These are phyloP conservation scores for Dactylellina leptospora DNA, from an alignment of 2,329 filamentous ascomycete species.

Conservation along the genomic window DNA sequence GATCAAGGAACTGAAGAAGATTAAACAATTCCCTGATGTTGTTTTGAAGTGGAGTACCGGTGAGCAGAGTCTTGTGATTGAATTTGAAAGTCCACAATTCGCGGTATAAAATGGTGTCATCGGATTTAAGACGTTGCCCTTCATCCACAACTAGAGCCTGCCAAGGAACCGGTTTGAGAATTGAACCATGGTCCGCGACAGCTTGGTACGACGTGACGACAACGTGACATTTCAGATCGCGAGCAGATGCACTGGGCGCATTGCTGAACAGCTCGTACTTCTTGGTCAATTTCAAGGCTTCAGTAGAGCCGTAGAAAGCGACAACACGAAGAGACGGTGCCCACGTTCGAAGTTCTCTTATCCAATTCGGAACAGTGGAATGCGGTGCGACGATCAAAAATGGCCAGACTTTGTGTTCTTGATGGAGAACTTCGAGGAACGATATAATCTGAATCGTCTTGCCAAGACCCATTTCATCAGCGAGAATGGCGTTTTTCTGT, in stretches of 20 bases:
- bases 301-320: constrained; percentile 84
- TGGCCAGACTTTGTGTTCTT: constrained; percentile 77
- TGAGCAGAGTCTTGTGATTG: constrained; percentile 85
- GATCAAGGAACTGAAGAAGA: constrained; percentile 91
- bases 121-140: constrained; percentile 93
- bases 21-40: constrained; percentile 96
- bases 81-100: constrained; percentile 77
- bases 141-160: constrained; percentile 90
- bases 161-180: constrained; percentile 80
- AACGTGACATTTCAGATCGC: constrained; percentile 82
- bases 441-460: constrained; percentile 80
- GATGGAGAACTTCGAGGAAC: constrained; percentile 48
- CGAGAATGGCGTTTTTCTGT: constrained; percentile 85
- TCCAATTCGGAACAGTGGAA: constrained; percentile 88
- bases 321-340: constrained; percentile 84
- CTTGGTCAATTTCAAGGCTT: constrained; percentile 75
- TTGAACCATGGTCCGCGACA: constrained; percentile 74
- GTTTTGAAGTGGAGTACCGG: constrained; percentile 89
- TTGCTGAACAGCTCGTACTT: constrained; percentile 84
- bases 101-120: constrained; percentile 81
- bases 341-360: constrained; percentile 91
- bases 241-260: constrained; percentile 60
- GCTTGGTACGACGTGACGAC: constrained; percentile 96
- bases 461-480: constrained; percentile 97
- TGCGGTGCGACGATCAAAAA: constrained; percentile 95